Evolutionary conservation across 208 protist species (phyloP).

Genomic region (Trypanosomatidae sp.): DNA sequence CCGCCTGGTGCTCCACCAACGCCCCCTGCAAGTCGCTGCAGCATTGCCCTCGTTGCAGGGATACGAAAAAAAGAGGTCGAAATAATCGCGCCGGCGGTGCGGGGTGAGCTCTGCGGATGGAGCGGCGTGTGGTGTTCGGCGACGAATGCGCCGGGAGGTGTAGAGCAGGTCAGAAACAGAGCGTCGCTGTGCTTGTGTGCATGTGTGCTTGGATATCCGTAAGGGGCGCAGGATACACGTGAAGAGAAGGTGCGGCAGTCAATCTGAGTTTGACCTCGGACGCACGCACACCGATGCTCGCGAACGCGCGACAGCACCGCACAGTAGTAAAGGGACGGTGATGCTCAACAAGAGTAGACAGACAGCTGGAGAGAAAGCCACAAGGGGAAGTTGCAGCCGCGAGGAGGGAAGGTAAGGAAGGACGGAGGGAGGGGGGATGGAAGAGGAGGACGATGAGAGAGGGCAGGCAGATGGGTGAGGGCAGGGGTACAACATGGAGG

Average conservation of each 20-base stretch:
- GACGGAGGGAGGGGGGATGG: not conserved
- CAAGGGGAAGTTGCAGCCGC: not conserved
- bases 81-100: not conserved
- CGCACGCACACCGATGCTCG: conserved; percentile 2
- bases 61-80: not conserved
- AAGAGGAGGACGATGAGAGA: not conserved
- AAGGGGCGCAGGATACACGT: not conserved
- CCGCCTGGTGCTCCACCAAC: not conserved
- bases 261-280: not conserved
- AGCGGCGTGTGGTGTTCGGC: not conserved
- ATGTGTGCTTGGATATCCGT: not conserved
- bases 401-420: not conserved
- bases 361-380: not conserved
- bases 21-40: conserved; percentile 9
- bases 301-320: not conserved
- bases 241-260: not conserved
- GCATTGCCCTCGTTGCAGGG: conserved; percentile 3
- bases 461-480: not conserved
- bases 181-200: not conserved
- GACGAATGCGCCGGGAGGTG: not conserved
- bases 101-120: not conserved
- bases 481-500: not conserved
- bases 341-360: not conserved
- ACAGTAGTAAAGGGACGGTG: too few species aligned
- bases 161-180: not conserved